phyloP scores from a whole-genome alignment of 768 basidiomycete genomes.

The Tulasnella sp. region DNA sequence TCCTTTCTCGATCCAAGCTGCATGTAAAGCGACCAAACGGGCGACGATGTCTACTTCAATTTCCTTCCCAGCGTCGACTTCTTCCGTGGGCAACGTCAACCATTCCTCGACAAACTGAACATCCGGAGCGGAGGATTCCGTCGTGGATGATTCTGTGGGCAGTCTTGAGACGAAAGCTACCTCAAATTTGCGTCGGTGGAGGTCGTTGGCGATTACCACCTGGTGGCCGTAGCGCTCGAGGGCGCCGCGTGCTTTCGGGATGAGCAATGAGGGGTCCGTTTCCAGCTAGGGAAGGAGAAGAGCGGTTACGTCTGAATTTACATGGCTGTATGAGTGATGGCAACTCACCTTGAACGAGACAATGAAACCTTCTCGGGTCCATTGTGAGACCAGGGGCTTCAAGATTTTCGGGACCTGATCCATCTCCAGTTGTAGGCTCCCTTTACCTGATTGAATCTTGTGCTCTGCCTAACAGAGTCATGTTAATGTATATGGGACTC shows the following conservation, averaged over 20 bases:
- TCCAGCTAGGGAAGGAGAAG: slow-evolving; percentile 65
- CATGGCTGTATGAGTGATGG: neutral
- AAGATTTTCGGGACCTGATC: slow-evolving; percentile 98
- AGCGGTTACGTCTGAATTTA: neutral
- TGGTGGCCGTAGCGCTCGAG: slow-evolving; percentile 96
- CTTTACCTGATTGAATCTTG: slow-evolving; percentile 97
- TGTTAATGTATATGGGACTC: neutral
- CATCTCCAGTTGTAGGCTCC: slow-evolving; percentile 93
- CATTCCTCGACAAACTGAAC: slow-evolving; percentile 44
- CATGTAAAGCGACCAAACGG: slow-evolving; percentile 75
- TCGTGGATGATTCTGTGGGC: slow-evolving; percentile 33
- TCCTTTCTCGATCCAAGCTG: slow-evolving; percentile 56
- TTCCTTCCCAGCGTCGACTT: slow-evolving; percentile 60
- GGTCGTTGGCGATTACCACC: slow-evolving; percentile 94
- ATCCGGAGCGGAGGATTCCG: neutral
- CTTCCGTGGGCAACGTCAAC: slow-evolving; percentile 41
- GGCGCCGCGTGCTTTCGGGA: slow-evolving; percentile 88
- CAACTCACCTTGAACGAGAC: slow-evolving; percentile 90
- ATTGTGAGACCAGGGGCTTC: slow-evolving; percentile 90
- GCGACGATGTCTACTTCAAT: slow-evolving; percentile 91
- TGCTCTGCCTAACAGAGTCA: slow-evolving; percentile 74
- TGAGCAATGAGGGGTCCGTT: slow-evolving; percentile 78
- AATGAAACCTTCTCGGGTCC: slow-evolving; percentile 87
- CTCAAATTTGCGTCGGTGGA: slow-evolving; percentile 87
- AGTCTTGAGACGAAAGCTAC: slow-evolving; percentile 83